Conservation (phyloP, 257 asterid genomes). For the Solanum sejunctum region DNA sequence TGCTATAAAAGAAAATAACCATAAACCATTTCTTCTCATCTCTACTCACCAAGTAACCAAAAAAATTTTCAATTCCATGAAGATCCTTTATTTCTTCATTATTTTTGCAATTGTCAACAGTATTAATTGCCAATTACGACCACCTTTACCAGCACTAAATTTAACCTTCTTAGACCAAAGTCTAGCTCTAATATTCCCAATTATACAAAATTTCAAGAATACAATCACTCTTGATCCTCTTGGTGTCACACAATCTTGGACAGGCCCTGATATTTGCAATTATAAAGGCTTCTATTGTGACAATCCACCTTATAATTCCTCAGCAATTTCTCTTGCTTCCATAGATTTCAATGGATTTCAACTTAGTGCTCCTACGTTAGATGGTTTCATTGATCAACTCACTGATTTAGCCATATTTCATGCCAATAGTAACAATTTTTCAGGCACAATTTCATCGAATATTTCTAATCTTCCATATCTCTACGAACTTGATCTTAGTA, state of each 20-base stretch:
- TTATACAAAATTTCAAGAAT: constrained; percentile 52
- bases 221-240: constrained; percentile 47
- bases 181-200: constrained; percentile 42
- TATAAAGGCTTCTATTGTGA: constrained; percentile 66
- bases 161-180: constrained; percentile 27
- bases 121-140: neutral
- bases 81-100: neutral
- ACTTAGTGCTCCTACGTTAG: constrained; percentile 42
- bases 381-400: constrained; percentile 57
- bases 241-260: constrained; percentile 51
- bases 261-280: constrained; percentile 49
- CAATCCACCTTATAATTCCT: constrained; percentile 46
- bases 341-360: constrained; percentile 71
- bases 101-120: neutral
- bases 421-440: constrained; percentile 59
- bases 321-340: constrained; percentile 61
- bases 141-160: neutral
- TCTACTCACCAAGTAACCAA: neutral
- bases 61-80: neutral
- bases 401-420: constrained; percentile 77
- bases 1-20: neutral
- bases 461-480: constrained; percentile 40
- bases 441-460: constrained; percentile 34
- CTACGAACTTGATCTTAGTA: constrained; percentile 70
- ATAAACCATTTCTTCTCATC: neutral